Evolutionary conservation across 2,329 filamentous ascomycete genomes (phyloP).

Genomic region (Apiospora sp.): DNA sequence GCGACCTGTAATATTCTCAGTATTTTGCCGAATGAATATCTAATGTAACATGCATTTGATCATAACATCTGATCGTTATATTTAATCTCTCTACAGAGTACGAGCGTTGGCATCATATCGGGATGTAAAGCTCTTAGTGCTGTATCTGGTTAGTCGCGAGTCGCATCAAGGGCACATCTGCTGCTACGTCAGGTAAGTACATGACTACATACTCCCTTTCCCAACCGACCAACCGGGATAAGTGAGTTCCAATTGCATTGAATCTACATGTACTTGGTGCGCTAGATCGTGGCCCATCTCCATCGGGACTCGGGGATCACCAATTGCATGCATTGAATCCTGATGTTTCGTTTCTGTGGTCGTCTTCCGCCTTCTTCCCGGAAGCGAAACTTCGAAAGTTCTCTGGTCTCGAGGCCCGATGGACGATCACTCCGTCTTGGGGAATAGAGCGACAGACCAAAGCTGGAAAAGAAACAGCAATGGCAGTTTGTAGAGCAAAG

Average conservation of each 20-base stretch:
- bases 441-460: not conserved
- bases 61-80: too few species aligned
- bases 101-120: too few species aligned
- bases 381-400: not conserved
- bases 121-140: not conserved
- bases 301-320: not conserved
- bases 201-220: not conserved
- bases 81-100: too few species aligned
- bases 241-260: not conserved
- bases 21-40: too few species aligned
- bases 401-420: slow-evolving; percentile 2
- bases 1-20: too few species aligned
- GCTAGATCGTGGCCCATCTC: slow-evolving; percentile 8
- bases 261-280: not conserved
- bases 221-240: not conserved
- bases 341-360: slow-evolving; percentile 2
- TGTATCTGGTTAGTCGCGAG: not conserved
- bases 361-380: not conserved
- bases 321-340: slow-evolving; percentile 15
- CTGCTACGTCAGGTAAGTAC: not conserved
- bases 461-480: not conserved
- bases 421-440: not conserved
- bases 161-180: not conserved
- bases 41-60: too few species aligned
- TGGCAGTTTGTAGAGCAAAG: not conserved